Evolutionary conservation across 202 grass and related monocot species (phyloP), one percentile per base, ranked within the genome.

Genomic region (Dendrocalamus latiflorus): DNA sequence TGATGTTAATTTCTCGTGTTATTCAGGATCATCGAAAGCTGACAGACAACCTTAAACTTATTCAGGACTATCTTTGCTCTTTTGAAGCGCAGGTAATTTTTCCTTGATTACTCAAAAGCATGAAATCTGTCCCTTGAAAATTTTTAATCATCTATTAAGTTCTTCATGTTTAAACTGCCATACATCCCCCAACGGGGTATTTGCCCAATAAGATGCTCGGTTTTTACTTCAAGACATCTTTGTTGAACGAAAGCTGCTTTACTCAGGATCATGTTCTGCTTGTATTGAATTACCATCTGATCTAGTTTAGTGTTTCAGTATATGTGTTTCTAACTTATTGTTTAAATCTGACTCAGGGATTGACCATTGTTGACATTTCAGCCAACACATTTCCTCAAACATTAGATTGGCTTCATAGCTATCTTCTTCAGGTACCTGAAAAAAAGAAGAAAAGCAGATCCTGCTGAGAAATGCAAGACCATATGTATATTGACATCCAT

Each of bases 1-100:
- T 76, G 9, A 57, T 78, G 24, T 58, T 77, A 34, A 80, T 39
- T 86, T 72, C 37, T 53, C 37, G 18, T 88, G 36, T 80, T 69
- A 64, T 62, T 68, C 85, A 98, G 92, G 95, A 98, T 81, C 89
- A 88, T 68, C 88, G 80, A 58, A 98, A 93, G 83, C 92, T 98
- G 78, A 94, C 94, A 76, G 82, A 86, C 53, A 94, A 98, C 81
- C 89, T 98, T 78, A 94, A 98, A 74, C 88, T 86, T 82, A 98
- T 98, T 90, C 90, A 98, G 76, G 95, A 94, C n/a, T 98, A 94
- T 78, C 92, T 95, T 88, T 95, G 90, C 89, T 98, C 92, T 83
- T 98, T 98, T 66, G 90, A 98, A 66, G 84, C 90, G 41, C 95
- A 95, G 87, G 95, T 93, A 86, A 76, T 41, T 65, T 88, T 72